Percentiles rank a stretch among this genome's conserved stretches.
Evolutionary conservation across 306 rosid genomes (phyloP).

Genomic region (Echinosophora koreensis): DNA sequence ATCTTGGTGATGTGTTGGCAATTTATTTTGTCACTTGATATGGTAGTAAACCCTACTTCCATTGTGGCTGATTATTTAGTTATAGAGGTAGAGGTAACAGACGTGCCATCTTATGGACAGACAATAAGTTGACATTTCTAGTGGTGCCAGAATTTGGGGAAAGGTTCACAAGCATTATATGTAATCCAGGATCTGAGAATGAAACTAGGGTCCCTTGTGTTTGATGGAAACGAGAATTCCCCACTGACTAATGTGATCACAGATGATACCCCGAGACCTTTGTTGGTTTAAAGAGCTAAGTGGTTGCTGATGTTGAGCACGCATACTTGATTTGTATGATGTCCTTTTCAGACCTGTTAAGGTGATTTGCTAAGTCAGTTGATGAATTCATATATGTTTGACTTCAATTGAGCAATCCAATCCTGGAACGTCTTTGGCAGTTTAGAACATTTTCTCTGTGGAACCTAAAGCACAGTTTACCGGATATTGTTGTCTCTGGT

Average conservation of each 20-base stretch:
- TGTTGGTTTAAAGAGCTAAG: slow-evolving; percentile 1
- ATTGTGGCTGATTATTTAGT: slow-evolving; percentile 39
- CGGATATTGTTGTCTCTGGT: slow-evolving; percentile 39
- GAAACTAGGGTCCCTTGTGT: slow-evolving; percentile 18
- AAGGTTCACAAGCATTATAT: slow-evolving; percentile 39
- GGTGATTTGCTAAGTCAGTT: slow-evolving; percentile 43
- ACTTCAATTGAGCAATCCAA: slow-evolving; percentile 36
- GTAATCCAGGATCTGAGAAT: slow-evolving; percentile 46
- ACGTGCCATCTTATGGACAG: slow-evolving; percentile 35
- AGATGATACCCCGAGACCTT: neutral
- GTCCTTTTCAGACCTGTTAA: slow-evolving; percentile 38
- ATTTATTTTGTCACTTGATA: slow-evolving; percentile 20
- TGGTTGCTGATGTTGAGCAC: neutral
- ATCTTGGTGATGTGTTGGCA: slow-evolving; percentile 25
- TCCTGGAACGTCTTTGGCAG: slow-evolving; percentile 37
- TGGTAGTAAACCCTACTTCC: slow-evolving; percentile 22
- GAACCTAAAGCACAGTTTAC: slow-evolving; percentile 28
- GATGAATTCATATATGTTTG: slow-evolving; percentile 42
- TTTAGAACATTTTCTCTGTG: slow-evolving; percentile 34
- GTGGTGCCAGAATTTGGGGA: slow-evolving; percentile 42
- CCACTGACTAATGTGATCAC: neutral
- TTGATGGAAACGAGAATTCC: slow-evolving; percentile 48
- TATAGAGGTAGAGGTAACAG: slow-evolving; percentile 44
- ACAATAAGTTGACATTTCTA: slow-evolving; percentile 40
- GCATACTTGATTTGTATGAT: neutral